A percentile compares a stretch with the other conserved stretches of the same genome.
phyloP scores from a whole-genome alignment of 2,329 filamentous ascomycete species.

The Aspergillus puulaauensis region DNA sequence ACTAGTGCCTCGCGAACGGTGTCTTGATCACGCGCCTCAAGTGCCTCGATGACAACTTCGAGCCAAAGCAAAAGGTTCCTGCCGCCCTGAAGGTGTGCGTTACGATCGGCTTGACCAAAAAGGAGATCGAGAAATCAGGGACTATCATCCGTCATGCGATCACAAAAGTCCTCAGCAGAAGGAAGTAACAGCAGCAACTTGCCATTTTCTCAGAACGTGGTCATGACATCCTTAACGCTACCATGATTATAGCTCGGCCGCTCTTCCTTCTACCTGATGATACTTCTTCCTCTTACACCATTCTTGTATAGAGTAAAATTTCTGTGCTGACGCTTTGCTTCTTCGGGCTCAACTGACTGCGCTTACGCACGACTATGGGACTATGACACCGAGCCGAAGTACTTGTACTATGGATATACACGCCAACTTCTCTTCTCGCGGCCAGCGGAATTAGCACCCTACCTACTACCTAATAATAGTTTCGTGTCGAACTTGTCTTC shows the following conservation, averaged over 20 bases:
- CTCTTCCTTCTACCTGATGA: conserved; percentile 9
- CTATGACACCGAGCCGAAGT: neutral
- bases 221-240: conserved; percentile 17
- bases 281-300: conserved; percentile 1
- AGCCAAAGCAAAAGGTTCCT: conserved; percentile 68
- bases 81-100: conserved; percentile 89
- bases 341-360: neutral
- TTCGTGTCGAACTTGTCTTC: neutral
- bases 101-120: conserved; percentile 82
- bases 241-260: conserved; percentile 10
- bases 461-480: neutral
- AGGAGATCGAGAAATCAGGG: conserved; percentile 94
- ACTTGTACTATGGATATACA: neutral
- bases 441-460: conserved; percentile 1
- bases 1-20: conserved; percentile 76
- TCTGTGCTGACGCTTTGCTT: neutral
- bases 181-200: conserved; percentile 38
- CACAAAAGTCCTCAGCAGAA: conserved; percentile 77
- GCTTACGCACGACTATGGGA: neutral
- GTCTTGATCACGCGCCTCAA: conserved; percentile 88
- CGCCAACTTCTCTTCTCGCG: neutral
- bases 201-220: conserved; percentile 11
- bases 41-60: conserved; percentile 66
- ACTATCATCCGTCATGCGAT: conserved; percentile 86
- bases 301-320: conserved; percentile 16